Base-by-base conservation (phyloP, 441 rosid species). In the Croton setiger region DNA sequence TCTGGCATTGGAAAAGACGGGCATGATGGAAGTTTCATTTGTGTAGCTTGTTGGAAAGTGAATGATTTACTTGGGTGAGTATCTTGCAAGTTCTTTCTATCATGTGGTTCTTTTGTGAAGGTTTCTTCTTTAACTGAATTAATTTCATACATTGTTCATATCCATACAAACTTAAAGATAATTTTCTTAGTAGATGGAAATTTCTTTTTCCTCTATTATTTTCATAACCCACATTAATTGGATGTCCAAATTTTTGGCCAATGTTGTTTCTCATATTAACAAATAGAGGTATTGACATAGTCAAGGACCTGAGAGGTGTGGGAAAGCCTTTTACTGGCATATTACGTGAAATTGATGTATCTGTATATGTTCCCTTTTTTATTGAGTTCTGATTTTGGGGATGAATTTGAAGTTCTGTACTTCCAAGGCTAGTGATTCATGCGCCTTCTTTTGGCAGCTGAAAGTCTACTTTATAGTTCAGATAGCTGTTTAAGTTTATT, bases 11-110 rank as follows among this genome's bases (percentile, higher is more conserved):
- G 86, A 52, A 81, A 79, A 73, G 87, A 79, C 67, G 87, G 80
- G 70, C 71, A 37, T 75, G 96, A 96, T 62, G 97, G 98, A 70
- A 79, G 86, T 79, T 92, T 91, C 75, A 75, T 67, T 44, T 96
- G 99, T 60, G 75, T 80, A 15, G 81, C 87, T 75, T 95, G 99
- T 53, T 82, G 91, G 51, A 93, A 92, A 81, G 75, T 83, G 66
- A 96, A 84, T 78, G 98, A 92, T 77, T 79, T 96, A 72, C 94
- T 96, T 7, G 88, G 93, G 99, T 96, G 84, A 74, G 67, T 64
- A 61, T 56, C 68, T 60, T 39, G 18, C 47, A 7, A 53, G 14
- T 21, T 64, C 43, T 56, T 56, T 71, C 18, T 21, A 18, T 43
- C 37, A 43, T 62, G 45, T 0, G 61, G 11, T 49, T 12, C 51